Evolutionary conservation across 1,284 basidiomycete species (phyloP), one percentile per base, ranked within the genome.

Genomic region (Boletus sp.): DNA sequence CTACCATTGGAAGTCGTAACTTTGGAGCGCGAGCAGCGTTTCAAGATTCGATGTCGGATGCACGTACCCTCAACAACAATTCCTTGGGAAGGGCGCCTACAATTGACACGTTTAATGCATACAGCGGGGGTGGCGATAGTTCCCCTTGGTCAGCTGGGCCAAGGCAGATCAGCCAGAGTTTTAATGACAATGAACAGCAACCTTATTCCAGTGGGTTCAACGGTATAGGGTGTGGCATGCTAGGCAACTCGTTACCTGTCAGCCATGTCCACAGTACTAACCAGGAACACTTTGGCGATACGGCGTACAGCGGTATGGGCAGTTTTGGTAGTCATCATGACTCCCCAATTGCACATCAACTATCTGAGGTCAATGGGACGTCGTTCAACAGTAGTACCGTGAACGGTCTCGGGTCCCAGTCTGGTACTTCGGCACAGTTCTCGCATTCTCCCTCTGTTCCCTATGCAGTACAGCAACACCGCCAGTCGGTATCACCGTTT

Each of bases 51-150:
- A 55, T 60, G 20, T 27, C 57, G 54, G 72, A 76, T 51, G 56
- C 62, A 25, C 66, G 68, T 47, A 49, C 61, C 12, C 70, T 69
- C 55, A 65, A 63, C 23, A 69, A 61, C 53, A 57, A 68, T 35
- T 41, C 58, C 2, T 52, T 66, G n/a, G 69, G 63, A 32, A 66
- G 74, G 53, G 61, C 64, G 16, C 55, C 69, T 27, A 62, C 66
- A 26, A 57, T 72, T 39, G 78, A 80, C 51, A 69, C 69, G 7
- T 75, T 74, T 59, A 69, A 71, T 13, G 68, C 64, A 50, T 73
- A 70, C 55, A 62, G 54, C 46, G 53, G 64, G 39, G 56, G 62
- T 42, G 65, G 66, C 42, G 58, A 64, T 39, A 62, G 57, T 48
- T 63, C 65, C n/a, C 62, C 68, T 40, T 77, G 76, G 76, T 66